Evolutionary conservation across 148 eudicot genomes (phyloP).

Genomic region (Chenopodium suecicum): DNA sequence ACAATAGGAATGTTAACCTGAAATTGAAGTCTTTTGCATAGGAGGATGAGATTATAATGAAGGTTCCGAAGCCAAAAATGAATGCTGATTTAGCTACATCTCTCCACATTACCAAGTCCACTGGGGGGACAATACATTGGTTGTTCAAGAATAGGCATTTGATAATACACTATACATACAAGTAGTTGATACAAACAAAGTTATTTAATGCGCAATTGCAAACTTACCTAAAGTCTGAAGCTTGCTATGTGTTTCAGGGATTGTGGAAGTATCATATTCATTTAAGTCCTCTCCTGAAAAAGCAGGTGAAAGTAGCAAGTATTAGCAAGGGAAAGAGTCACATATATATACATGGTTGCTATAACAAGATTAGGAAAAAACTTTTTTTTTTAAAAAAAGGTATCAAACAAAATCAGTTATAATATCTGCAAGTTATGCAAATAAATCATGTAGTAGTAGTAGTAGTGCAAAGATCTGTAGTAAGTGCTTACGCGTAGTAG

Average conservation of each 20-base stretch:
- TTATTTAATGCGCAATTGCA: neutral
- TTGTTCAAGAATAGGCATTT: neutral
- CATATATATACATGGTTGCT: neutral
- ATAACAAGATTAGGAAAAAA: no score
- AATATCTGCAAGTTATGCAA: no score
- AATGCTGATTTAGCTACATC: slow-evolving; percentile 71
- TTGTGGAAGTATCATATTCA: neutral
- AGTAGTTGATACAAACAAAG: no score
- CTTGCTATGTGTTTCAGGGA: slow-evolving; percentile 29
- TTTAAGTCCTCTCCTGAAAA: neutral
- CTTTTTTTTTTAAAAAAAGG: neutral
- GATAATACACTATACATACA: neutral
- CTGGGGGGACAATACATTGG: slow-evolving; percentile 25
- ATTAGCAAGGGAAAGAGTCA: neutral
- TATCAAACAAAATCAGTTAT: neutral
- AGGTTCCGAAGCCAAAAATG: slow-evolving; percentile 64
- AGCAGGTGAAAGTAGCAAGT: neutral
- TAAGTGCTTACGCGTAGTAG: neutral
- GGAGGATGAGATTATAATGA: slow-evolving; percentile 57
- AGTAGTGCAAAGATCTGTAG: no score
- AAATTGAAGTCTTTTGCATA: slow-evolving; percentile 57
- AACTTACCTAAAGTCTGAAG: slow-evolving; percentile 57
- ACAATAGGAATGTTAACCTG: slow-evolving; percentile 37
- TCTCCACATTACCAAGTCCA: slow-evolving; percentile 75
- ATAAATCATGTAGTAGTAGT: neutral